These are phyloP conservation scores for Aspergillus sclerotioniger DNA, from an alignment of 495 filamentous ascomycete species.

Conservation along the genomic window DNA sequence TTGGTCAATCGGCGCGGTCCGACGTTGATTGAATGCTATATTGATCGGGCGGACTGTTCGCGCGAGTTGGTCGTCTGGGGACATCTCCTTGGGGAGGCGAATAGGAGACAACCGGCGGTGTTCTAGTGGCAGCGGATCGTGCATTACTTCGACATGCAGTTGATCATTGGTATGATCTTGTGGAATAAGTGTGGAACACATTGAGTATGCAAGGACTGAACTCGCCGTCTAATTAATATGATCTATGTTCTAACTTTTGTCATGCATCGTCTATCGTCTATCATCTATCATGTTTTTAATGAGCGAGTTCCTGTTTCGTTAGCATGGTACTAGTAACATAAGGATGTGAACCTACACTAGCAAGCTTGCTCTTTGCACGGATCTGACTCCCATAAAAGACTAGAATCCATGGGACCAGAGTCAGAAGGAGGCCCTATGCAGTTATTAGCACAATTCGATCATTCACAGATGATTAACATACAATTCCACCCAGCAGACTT, in stretches of 20 bases:
- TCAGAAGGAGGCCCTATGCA: conserved; percentile 56
- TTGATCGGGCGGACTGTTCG: too few species aligned
- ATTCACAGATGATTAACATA: conserved; percentile 23
- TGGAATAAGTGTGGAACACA: too few species aligned
- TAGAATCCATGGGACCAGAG: conserved; percentile 81
- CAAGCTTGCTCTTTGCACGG: conserved; percentile 74
- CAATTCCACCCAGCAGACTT: conserved; percentile 72
- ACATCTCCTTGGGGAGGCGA: too few species aligned
- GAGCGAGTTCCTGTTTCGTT: conserved; percentile 29
- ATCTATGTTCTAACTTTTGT: background rate
- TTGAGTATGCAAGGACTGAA: background rate
- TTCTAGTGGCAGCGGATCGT: too few species aligned
- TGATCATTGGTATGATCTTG: too few species aligned
- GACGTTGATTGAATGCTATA: too few species aligned
- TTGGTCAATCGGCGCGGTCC: too few species aligned
- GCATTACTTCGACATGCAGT: too few species aligned
- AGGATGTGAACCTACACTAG: conserved; percentile 42
- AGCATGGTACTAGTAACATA: background rate
- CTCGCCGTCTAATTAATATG: background rate
- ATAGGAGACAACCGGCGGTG: too few species aligned
- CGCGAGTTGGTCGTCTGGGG: too few species aligned
- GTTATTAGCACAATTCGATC: conserved; percentile 11
- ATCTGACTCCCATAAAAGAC: conserved; percentile 79
- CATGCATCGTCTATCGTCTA: background rate
- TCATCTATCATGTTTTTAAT: background rate